phyloP scores from a whole-genome alignment of 345 rosid species.

The Populus euphratica region DNA sequence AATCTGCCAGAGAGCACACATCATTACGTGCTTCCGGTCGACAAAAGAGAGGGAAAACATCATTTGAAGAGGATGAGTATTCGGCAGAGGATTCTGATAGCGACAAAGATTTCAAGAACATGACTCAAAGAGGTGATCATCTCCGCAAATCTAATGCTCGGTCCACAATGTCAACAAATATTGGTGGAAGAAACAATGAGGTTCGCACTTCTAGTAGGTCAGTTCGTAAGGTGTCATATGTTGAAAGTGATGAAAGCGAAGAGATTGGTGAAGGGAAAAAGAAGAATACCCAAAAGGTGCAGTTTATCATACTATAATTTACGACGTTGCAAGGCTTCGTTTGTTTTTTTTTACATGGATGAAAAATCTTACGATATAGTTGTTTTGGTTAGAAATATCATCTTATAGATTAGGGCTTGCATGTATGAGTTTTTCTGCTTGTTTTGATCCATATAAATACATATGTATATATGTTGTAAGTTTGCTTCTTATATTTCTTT shows the following conservation, averaged over 20 bases:
- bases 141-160: conserved; percentile 57
- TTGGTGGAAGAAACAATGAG: conserved; percentile 57
- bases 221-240: conserved; percentile 94
- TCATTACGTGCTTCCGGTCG: conserved; percentile 41
- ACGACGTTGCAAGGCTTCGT: neutral
- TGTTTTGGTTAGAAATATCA: neutral
- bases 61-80: conserved; percentile 63
- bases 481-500: neutral
- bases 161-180: conserved; percentile 29
- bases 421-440: neutral
- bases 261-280: conserved; percentile 77
- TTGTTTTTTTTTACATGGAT: neutral
- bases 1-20: conserved; percentile 48
- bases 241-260: conserved; percentile 98
- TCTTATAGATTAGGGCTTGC: neutral
- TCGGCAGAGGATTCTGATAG: conserved; percentile 69
- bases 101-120: conserved; percentile 58
- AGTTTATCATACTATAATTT: conserved; percentile 6
- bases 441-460: too few species aligned
- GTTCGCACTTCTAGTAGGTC: conserved; percentile 89
- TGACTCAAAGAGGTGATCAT: conserved; percentile 58
- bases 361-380: neutral
- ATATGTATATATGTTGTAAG: neutral
- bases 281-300: conserved; percentile 76
- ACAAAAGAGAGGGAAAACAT: conserved; percentile 56